Evolutionary conservation across 78 protist species (phyloP).

Genomic region (Protostelium mycophagum): DNA sequence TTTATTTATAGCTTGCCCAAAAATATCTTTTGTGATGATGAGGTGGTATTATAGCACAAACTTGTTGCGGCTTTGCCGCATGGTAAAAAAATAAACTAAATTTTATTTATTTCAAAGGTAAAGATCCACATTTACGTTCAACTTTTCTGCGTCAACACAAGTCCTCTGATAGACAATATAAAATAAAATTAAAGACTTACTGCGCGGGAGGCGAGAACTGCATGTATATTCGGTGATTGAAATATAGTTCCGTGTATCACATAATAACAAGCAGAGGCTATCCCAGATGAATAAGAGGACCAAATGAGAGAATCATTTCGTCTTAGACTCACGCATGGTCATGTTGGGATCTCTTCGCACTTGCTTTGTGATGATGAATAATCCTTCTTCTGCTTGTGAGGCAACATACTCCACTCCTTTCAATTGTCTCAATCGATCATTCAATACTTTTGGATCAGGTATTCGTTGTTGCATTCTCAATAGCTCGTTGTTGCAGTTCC

Average conservation of each 20-base stretch:
- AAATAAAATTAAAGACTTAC: too few relatives aligned
- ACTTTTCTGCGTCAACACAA: too few relatives aligned
- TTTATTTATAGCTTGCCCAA: too few relatives aligned
- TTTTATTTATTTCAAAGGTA: too few relatives aligned
- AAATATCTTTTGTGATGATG: too few relatives aligned
- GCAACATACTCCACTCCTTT: background rate
- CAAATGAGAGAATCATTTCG: too few relatives aligned
- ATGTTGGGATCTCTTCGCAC: background rate
- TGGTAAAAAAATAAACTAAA: too few relatives aligned
- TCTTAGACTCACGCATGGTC: background rate
- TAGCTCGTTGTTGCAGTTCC: background rate
- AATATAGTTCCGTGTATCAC: background rate
- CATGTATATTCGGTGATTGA: background rate
- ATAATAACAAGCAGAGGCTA: background rate
- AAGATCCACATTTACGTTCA: too few relatives aligned
- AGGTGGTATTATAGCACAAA: too few relatives aligned
- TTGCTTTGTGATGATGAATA: background rate
- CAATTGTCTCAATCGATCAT: background rate
- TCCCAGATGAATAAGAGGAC: too few relatives aligned
- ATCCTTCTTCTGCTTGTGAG: background rate
- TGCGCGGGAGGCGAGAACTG: background rate
- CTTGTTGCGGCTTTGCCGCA: too few relatives aligned
- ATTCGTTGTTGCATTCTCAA: background rate
- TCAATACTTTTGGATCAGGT: background rate
- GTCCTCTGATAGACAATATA: too few relatives aligned